A percentile compares a stretch with the other conserved stretches of the same genome.
These are phyloP conservation scores for Fusarium haematococcum DNA, from an alignment of 2,329 filamentous ascomycete genomes.

Conservation along the genomic window DNA sequence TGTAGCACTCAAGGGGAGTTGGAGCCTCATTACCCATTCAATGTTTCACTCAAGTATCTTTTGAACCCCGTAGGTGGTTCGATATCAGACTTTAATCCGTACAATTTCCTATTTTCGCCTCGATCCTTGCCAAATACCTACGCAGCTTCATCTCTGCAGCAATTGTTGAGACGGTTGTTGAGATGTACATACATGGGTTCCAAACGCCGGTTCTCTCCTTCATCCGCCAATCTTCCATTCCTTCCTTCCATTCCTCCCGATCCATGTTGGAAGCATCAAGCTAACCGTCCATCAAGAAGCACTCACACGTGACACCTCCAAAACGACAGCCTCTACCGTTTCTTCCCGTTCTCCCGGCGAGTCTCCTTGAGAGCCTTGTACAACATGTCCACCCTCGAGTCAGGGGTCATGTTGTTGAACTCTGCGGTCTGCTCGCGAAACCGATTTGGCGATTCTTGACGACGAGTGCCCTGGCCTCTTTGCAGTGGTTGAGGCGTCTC, in stretches of 20 bases:
- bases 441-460: not conserved
- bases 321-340: not conserved
- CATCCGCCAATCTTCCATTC: not conserved
- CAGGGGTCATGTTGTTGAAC: slow-evolving; percentile 14
- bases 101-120: slow-evolving; percentile 1
- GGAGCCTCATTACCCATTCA: not conserved
- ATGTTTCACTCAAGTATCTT: not conserved
- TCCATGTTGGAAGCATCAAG: not conserved
- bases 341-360: not conserved
- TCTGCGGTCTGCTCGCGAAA: slow-evolving; percentile 17
- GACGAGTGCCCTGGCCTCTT: not conserved
- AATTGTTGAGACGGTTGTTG: not conserved
- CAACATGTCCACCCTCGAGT: not conserved
- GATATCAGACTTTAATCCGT: not conserved
- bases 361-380: not conserved
- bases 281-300: not conserved
- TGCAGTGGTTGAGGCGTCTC: not conserved
- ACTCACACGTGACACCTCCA: not conserved
- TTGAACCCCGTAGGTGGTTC: slow-evolving; percentile 32
- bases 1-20: not conserved
- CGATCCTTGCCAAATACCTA: not conserved
- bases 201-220: not conserved
- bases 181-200: not conserved
- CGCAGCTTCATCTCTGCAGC: not conserved
- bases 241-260: not conserved